Percentiles rank a stretch among this genome's conserved stretches.
These are phyloP conservation scores for Cardamine resedifolia DNA, from an alignment of 345 rosid species.

Conservation along the genomic window DNA sequence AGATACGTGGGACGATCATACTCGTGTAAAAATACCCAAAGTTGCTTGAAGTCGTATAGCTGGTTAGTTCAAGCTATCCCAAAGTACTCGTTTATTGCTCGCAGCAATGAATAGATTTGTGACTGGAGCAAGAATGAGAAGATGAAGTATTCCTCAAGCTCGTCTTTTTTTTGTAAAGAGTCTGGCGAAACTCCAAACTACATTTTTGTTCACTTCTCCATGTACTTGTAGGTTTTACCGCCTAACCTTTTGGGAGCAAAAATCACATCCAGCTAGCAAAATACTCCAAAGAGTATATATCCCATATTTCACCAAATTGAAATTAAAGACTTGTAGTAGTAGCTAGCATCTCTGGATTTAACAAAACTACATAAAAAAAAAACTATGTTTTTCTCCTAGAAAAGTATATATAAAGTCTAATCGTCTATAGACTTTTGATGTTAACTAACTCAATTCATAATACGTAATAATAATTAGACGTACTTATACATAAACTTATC, in stretches of 20 bases:
- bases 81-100: not conserved
- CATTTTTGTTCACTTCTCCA: not conserved
- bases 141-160: too few relatives aligned
- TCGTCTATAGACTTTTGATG: not conserved
- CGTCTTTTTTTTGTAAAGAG: too few relatives aligned
- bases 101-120: not conserved
- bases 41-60: not conserved
- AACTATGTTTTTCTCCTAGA: not conserved
- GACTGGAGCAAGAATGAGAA: not conserved
- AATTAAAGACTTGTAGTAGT: not conserved
- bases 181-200: too few relatives aligned
- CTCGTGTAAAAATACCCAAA: too few relatives aligned
- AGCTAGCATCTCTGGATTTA: not conserved
- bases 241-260: too few relatives aligned
- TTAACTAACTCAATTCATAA: conserved; percentile 6
- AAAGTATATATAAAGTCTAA: not conserved
- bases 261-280: too few relatives aligned
- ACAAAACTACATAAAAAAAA: not conserved
- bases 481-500: conserved; percentile 2
- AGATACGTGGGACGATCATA: too few relatives aligned
- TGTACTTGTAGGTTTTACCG: too few relatives aligned
- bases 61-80: not conserved
- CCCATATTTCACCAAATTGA: not conserved
- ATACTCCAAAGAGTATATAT: not conserved
- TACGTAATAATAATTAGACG: not conserved